Conservation (phyloP, 1,139 yeast species). For the Dujonia santamariae region DNA sequence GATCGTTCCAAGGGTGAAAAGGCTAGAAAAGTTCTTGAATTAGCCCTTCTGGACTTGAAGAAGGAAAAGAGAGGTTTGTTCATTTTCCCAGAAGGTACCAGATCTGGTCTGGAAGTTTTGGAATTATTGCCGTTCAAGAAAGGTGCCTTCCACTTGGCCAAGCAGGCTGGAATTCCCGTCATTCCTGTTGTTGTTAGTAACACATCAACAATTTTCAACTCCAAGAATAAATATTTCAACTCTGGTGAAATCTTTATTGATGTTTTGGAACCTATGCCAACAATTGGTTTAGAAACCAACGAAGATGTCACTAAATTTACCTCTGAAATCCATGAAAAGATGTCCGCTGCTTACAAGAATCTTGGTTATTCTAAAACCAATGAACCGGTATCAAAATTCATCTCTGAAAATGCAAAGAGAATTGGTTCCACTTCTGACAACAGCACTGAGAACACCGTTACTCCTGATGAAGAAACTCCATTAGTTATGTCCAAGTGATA, state of each 20-base stretch:
- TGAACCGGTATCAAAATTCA: conserved; percentile 54
- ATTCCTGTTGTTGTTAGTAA: conserved; percentile 87
- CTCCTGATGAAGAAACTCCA: conserved; percentile 7
- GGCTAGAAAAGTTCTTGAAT: conserved; percentile 70
- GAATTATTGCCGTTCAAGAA: conserved; percentile 85
- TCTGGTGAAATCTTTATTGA: conserved; percentile 61
- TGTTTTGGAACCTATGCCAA: conserved; percentile 66
- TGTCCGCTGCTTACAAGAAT: conserved; percentile 26
- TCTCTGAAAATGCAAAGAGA: conserved; percentile 32
- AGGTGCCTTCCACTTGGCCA: conserved; percentile 97
- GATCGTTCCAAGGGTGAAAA: conserved; percentile 79
- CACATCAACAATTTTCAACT: conserved; percentile 69
- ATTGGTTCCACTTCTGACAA: too few species aligned
- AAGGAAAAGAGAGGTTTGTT: conserved; percentile 65
- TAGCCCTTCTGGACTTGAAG: conserved; percentile 63
- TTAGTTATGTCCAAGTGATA: too few species aligned
- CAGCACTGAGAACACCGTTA: too few species aligned
- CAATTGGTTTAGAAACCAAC: conserved; percentile 50
- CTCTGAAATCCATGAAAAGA: conserved; percentile 31
- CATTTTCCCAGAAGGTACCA: conserved; percentile 94
- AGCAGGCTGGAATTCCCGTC: conserved; percentile 84
- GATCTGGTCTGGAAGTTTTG: conserved; percentile 71
- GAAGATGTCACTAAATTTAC: conserved; percentile 57
- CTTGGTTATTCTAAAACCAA: conserved; percentile 43
- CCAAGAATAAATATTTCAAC: conserved; percentile 54